Evolutionary conservation across 2,329 filamentous ascomycete genomes (phyloP).

Genomic region (Coniochaeta sp.): DNA sequence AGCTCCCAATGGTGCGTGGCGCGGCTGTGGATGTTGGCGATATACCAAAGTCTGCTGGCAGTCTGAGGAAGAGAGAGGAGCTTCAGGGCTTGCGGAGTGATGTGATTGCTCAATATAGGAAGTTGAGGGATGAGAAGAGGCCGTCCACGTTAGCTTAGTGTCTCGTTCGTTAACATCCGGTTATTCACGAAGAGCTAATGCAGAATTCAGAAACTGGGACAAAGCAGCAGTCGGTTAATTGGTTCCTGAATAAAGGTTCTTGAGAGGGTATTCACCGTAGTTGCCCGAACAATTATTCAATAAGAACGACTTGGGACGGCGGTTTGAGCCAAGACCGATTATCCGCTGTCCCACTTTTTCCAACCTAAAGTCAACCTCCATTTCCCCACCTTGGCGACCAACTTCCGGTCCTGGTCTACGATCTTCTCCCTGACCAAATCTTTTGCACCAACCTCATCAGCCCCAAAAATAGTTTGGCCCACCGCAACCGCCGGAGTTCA

Average conservation of each 20-base stretch:
- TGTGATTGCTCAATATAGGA: conserved; percentile 68
- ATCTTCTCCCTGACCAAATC: background rate
- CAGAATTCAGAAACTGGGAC: too few species aligned
- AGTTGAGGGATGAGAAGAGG: conserved; percentile 52
- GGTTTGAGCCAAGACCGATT: background rate
- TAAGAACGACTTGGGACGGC: too few species aligned
- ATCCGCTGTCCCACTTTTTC: background rate
- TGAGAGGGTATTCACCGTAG: too few species aligned
- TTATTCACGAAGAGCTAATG: too few species aligned
- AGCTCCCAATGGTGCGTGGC: conserved; percentile 55
- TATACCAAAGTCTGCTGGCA: conserved; percentile 62
- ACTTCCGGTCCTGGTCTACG: background rate
- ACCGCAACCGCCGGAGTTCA: background rate
- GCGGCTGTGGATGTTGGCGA: conserved; percentile 61
- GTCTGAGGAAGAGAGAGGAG: conserved; percentile 66
- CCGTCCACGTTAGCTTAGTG: too few species aligned
- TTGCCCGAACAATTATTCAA: too few species aligned
- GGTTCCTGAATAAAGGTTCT: too few species aligned
- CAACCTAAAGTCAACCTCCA: background rate
- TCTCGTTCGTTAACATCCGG: too few species aligned
- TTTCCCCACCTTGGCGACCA: too few species aligned
- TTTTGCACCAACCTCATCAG: background rate
- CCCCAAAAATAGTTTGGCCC: background rate
- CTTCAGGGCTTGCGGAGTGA: conserved; percentile 60
- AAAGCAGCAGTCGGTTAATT: too few species aligned